phyloP scores from a whole-genome alignment of 1,284 basidiomycete genomes.

The Peniophora sp. region DNA sequence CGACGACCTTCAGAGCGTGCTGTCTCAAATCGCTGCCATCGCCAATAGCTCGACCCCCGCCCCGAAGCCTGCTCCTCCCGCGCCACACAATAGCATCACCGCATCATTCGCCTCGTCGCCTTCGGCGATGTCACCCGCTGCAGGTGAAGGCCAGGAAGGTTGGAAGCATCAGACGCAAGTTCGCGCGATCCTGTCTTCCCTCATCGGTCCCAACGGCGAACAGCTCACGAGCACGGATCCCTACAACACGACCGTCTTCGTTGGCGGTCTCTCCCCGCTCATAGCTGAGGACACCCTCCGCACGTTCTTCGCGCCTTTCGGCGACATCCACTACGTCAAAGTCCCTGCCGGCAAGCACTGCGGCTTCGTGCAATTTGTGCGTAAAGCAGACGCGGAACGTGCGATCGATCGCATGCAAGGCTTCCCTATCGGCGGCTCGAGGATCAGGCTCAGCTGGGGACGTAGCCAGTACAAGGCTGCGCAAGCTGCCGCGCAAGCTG shows the following conservation, averaged over 20 bases:
- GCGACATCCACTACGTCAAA: constrained; percentile 92
- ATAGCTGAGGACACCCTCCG: constrained; percentile 84
- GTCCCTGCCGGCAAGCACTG: constrained; percentile 94
- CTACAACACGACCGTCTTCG: constrained; percentile 90
- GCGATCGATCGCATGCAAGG: constrained; percentile 97
- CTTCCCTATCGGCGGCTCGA: constrained; percentile 85
- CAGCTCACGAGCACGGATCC: constrained; percentile 81
- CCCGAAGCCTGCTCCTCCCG: constrained; percentile 1
- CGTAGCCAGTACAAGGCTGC: constrained; percentile 87
- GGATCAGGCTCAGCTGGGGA: constrained; percentile 90
- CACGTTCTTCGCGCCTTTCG: constrained; percentile 85
- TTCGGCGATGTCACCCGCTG: constrained; percentile 18
- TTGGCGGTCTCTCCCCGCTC: constrained; percentile 78
- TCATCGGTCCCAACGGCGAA: constrained; percentile 78
- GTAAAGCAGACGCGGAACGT: constrained; percentile 84
- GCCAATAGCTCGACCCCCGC: constrained; percentile 16
- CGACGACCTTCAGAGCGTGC: constrained; percentile 17
- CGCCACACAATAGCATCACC: constrained; percentile 28
- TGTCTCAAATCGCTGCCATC: constrained; percentile 20
- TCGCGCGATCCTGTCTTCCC: constrained; percentile 67
- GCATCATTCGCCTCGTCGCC: constrained; percentile 25
- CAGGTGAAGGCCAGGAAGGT: constrained; percentile 36
- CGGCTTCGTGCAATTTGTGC: constrained; percentile 91
- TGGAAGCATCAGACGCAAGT: constrained; percentile 79
- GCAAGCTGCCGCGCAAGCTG: constrained; percentile 74